Evolutionary conservation across 257 asterid genomes (phyloP), one percentile per base, ranked within the genome.

Genomic region (Salvia rosmarinus): DNA sequence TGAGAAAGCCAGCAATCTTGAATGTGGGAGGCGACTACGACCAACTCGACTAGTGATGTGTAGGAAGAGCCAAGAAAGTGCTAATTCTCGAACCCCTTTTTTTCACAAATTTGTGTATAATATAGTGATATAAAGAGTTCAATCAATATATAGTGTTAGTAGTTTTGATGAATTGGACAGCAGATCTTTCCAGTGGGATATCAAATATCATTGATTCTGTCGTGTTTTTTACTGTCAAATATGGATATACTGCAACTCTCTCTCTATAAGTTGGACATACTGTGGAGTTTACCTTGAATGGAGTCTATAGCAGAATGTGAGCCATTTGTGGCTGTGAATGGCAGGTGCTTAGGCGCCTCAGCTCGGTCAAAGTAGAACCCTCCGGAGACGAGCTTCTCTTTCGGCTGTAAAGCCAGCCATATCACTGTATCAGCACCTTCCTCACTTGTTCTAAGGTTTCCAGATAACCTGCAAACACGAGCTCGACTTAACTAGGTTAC

Each of bases 401-500:
- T 86, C n/a, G 95, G 87, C 64, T 93, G 97, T 79, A 89, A 82
- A 34, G 98, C 92, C 77, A 89, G 61, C 98, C 98, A 93, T 60
- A 93, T 47, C 4, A 84, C 75, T 4, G 97, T 87, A 71, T 90
- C 97, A 25, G 97, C 97, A 21, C 97, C 97, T 89, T 90, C 96
- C 77, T 85, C 82, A 32, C 88, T 89, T 16, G 92, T 89, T 86
- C 96, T 86, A n/a, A 90, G 87, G 35, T n/a, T n/a, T n/a, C n/a
- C n/a, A n/a, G n/a, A n/a, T n/a, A n/a, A n/a, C n/a, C n/a, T n/a
- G n/a, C n/a, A n/a, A n/a, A n/a, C n/a, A n/a, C n/a, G n/a, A n/a
- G n/a, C n/a, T n/a, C n/a, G n/a, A n/a, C n/a, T n/a, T n/a, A n/a
- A n/a, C n/a, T n/a, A n/a, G n/a, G n/a, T n/a, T n/a, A n/a, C n/a